Conservation (phyloP, 176 grass and related monocot species). For the Hsuehochloa calcarea region DNA sequence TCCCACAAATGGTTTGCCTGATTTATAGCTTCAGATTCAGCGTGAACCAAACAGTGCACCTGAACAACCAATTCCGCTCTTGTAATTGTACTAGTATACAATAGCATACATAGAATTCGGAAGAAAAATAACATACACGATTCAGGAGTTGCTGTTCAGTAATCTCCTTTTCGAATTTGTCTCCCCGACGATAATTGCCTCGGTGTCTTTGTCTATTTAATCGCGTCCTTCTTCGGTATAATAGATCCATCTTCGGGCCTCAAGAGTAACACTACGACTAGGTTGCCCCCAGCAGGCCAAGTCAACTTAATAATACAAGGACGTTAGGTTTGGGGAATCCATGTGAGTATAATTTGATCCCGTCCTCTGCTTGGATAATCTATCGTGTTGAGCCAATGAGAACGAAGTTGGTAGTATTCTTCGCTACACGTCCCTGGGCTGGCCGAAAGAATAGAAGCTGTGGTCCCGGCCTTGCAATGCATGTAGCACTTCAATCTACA, state of each 20-base stretch:
- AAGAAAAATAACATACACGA: neutral
- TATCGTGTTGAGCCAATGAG: too few relatives aligned
- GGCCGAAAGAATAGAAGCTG: too few relatives aligned
- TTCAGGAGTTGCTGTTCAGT: neutral
- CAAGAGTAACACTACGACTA: neutral
- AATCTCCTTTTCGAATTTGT: neutral
- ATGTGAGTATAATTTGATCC: neutral
- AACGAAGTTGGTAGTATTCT: too few relatives aligned
- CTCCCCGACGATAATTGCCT: neutral
- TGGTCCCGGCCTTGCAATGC: too few relatives aligned
- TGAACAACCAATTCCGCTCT: neutral
- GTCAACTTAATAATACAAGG: neutral
- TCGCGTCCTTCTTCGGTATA: neutral
- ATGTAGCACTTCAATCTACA: too few relatives aligned
- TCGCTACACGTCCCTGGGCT: too few relatives aligned
- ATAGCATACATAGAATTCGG: too few relatives aligned
- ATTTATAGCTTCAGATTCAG: neutral
- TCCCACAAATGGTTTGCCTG: neutral
- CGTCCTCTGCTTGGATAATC: too few relatives aligned
- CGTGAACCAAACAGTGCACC: neutral
- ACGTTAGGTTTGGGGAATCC: neutral
- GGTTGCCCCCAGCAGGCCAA: neutral
- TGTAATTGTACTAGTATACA: neutral
- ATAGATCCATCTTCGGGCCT: neutral
- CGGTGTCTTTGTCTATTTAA: neutral